These are phyloP conservation scores for Diaporthe aspalathi DNA, from an alignment of 2,329 filamentous ascomycete species.

Conservation along the genomic window DNA sequence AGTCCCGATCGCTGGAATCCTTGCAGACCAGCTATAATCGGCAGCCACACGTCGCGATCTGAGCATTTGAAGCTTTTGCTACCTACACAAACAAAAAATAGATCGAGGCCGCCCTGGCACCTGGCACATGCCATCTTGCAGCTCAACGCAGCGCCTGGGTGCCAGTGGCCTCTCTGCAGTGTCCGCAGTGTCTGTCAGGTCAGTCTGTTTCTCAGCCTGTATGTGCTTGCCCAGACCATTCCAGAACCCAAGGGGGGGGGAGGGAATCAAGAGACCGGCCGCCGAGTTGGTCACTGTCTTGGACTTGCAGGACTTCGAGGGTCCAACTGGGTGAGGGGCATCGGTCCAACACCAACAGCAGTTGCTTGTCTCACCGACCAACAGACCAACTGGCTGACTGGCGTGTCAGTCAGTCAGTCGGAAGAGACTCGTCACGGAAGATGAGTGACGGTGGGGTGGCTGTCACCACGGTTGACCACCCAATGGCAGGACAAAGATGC, in stretches of 20 bases:
- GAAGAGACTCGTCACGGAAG: conserved; percentile 8
- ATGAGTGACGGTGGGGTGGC: conserved; percentile 19
- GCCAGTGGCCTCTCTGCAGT: conserved; percentile 1
- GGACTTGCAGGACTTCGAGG: conserved; percentile 20
- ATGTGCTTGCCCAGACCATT: not conserved
- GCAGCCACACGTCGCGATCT: conserved; percentile 7
- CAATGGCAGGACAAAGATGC: not conserved
- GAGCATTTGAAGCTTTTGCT: conserved; percentile 13
- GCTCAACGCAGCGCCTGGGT: conserved; percentile 2
- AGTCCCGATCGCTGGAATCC: conserved; percentile 7
- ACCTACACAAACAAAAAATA: not conserved
- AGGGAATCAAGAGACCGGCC: not conserved
- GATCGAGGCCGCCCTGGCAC: conserved; percentile 22
- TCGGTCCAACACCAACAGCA: not conserved
- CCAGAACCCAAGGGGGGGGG: too few species aligned
- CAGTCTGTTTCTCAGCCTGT: too few species aligned
- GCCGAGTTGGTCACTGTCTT: conserved; percentile 22
- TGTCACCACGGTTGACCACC: conserved; percentile 14
- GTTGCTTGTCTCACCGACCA: not conserved
- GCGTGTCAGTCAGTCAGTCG: conserved; percentile 5
- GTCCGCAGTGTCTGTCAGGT: too few species aligned
- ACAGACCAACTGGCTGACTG: not conserved
- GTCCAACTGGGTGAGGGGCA: not conserved
- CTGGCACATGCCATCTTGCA: conserved; percentile 5
- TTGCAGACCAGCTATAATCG: not conserved